Evolutionary conservation across 2,329 filamentous ascomycete species (phyloP).

Genomic region (Penicillium sp.): DNA sequence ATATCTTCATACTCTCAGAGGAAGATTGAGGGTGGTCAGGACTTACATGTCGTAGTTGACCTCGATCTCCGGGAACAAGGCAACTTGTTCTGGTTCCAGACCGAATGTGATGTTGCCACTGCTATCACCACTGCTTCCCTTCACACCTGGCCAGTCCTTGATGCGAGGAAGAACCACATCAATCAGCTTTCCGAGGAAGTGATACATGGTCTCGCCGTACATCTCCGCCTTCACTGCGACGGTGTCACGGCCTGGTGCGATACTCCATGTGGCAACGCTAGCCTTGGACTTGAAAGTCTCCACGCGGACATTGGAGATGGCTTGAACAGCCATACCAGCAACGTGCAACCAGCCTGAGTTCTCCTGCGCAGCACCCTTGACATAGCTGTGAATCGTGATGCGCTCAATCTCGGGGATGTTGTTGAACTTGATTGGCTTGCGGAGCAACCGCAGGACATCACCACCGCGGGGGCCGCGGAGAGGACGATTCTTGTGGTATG

Average conservation of each 20-base stretch:
- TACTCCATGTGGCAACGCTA: slow-evolving; percentile 68
- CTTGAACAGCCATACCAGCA: slow-evolving; percentile 75
- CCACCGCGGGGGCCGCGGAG: slow-evolving; percentile 77
- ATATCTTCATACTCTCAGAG: no score
- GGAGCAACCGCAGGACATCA: slow-evolving; percentile 48
- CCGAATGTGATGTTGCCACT: slow-evolving; percentile 84
- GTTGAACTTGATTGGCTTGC: slow-evolving; percentile 63
- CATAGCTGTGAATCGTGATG: slow-evolving; percentile 71
- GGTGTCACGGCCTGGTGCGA: slow-evolving; percentile 64
- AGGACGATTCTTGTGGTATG: slow-evolving; percentile 88
- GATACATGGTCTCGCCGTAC: slow-evolving; percentile 71
- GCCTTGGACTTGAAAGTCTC: slow-evolving; percentile 62
- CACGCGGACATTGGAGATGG: slow-evolving; percentile 73
- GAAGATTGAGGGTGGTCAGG: not conserved
- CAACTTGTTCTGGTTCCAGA: slow-evolving; percentile 66
- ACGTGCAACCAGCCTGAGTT: slow-evolving; percentile 74
- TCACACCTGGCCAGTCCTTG: slow-evolving; percentile 89
- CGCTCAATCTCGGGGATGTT: slow-evolving; percentile 78
- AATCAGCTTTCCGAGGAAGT: slow-evolving; percentile 85
- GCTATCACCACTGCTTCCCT: slow-evolving; percentile 71
- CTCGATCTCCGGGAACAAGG: slow-evolving; percentile 88
- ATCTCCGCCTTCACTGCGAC: slow-evolving; percentile 69
- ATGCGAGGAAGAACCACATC: slow-evolving; percentile 89
- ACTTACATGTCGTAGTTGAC: slow-evolving; percentile 86
- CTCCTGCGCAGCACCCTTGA: slow-evolving; percentile 61